Conservation (phyloP, 2,329 filamentous ascomycete species). For the Stagonosporopsis rhizophila region DNA sequence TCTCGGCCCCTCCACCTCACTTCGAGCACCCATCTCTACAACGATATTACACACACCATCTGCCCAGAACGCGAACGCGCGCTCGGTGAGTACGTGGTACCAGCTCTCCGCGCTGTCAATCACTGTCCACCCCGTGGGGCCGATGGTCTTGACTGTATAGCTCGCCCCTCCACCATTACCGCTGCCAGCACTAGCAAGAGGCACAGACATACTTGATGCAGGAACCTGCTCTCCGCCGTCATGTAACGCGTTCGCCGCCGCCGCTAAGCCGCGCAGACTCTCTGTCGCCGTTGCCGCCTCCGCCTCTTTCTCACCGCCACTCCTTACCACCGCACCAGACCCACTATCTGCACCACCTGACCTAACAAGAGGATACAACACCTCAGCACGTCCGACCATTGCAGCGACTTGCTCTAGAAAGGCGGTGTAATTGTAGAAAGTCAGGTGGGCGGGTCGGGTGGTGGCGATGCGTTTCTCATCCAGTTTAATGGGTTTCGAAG, state of each 20-base stretch:
- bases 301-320: neutral
- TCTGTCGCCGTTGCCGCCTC: constrained; percentile 15
- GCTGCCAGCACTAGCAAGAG: neutral
- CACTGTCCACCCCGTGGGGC: constrained; percentile 29
- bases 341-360: neutral
- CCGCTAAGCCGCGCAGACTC: constrained; percentile 41
- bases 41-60: constrained; percentile 42
- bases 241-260: constrained; percentile 40
- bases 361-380: neutral
- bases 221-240: constrained; percentile 13
- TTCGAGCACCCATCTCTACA: constrained; percentile 29
- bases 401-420: constrained; percentile 25
- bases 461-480: constrained; percentile 30
- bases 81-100: constrained; percentile 35
- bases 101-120: constrained; percentile 35
- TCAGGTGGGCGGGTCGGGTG: constrained; percentile 18
- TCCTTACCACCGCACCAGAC: neutral
- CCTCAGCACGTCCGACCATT: constrained; percentile 21
- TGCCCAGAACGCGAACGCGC: constrained; percentile 40
- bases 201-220: neutral
- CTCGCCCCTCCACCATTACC: neutral
- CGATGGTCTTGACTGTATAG: constrained; percentile 33
- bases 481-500: constrained; percentile 58
- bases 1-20: neutral
- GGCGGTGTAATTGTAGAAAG: constrained; percentile 29